Base-by-base conservation (phyloP, 208 protist genomes). In the Leishmania turanica region DNA sequence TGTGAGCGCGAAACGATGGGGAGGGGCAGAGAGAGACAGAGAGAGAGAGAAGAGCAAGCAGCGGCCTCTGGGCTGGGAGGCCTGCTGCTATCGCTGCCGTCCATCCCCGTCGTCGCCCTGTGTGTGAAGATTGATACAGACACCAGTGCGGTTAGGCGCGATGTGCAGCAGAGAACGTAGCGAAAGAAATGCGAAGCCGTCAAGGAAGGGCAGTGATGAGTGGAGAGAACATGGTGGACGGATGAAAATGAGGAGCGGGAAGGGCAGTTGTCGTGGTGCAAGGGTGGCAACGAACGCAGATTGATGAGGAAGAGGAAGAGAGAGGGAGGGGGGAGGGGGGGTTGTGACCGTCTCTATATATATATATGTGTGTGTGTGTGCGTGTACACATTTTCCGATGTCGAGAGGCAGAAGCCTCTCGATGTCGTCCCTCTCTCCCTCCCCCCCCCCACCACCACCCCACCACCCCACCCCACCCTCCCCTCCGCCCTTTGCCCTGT, bases 11-110 rank as follows among this genome's bases (percentile, higher is more conserved):
- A 40, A 40, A 27, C 31, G 19, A 27, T 34, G 66, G 66, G 31
- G 31, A 71, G 27, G 42, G 42, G 64, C 6, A 37, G 21, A 1
- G 45, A 84, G 80, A 56, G 51, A 37, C 9, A 1, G 45, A 85
- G 80, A 56, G 51, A 37, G 21, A 1, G 45, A 85, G 80, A 56
- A 37, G 49, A 54, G 73, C 7, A 79, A 51, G 19, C 21, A n/a
- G 51, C 27, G 37, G 70, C 34, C 24, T 62, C 31, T n/a, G 27
- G 9, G 9, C 62, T 34, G 40, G 62, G 1, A 19, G 31, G 62
- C 4, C 27, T 64, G 58, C 19, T 24, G 58, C 58, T 13, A 64
- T 9, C 58, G 58, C 58, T 64, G n/a, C 58, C 27, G 24, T 34
- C 58, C 7, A 8, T 64, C n/a, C 58, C 58, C 2, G 51, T 54